Percentiles rank a stretch among this genome's conserved stretches.
phyloP scores from a whole-genome alignment of 1,284 basidiomycete genomes.

The Moniliophthora roreri region DNA sequence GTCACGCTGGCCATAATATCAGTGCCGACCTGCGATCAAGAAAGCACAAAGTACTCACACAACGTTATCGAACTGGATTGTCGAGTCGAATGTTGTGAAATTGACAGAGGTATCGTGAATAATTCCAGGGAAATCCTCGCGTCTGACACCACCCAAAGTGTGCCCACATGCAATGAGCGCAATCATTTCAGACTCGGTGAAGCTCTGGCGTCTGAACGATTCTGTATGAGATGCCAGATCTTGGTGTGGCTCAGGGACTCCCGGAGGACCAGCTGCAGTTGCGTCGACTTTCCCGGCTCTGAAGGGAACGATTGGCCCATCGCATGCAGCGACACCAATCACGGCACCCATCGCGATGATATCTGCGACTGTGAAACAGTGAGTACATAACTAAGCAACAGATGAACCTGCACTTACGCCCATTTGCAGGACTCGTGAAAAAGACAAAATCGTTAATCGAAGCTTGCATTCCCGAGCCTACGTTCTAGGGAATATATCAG shows the following conservation, averaged over 20 bases:
- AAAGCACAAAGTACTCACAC: conserved; percentile 24
- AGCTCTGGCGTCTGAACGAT: conserved; percentile 38
- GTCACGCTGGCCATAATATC: conserved; percentile 27
- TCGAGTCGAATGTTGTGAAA: conserved; percentile 18
- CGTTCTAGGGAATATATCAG: conserved; percentile 21
- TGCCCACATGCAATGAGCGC: conserved; percentile 42
- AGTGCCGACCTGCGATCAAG: neutral
- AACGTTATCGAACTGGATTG: conserved; percentile 30
- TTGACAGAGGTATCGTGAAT: conserved; percentile 25
- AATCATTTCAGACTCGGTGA: conserved; percentile 39
- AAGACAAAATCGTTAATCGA: conserved; percentile 22
- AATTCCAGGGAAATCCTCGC: conserved; percentile 36
- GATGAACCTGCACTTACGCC: conserved; percentile 8
- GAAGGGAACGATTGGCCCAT: conserved; percentile 37
- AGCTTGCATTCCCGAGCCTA: conserved; percentile 24
- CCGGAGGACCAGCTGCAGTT: conserved; percentile 27
- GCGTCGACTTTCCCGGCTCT: conserved; percentile 37
- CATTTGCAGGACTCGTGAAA: conserved; percentile 7
- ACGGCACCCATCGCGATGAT: conserved; percentile 34
- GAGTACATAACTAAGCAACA: conserved; percentile 2
- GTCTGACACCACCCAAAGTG: conserved; percentile 31
- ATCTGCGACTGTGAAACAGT: conserved; percentile 30
- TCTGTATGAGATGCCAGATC: conserved; percentile 30
- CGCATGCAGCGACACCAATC: conserved; percentile 33
- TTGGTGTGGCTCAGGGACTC: conserved; percentile 36